phyloP scores from a whole-genome alignment of 345 rosid species.

The Pugionium cornutum region DNA sequence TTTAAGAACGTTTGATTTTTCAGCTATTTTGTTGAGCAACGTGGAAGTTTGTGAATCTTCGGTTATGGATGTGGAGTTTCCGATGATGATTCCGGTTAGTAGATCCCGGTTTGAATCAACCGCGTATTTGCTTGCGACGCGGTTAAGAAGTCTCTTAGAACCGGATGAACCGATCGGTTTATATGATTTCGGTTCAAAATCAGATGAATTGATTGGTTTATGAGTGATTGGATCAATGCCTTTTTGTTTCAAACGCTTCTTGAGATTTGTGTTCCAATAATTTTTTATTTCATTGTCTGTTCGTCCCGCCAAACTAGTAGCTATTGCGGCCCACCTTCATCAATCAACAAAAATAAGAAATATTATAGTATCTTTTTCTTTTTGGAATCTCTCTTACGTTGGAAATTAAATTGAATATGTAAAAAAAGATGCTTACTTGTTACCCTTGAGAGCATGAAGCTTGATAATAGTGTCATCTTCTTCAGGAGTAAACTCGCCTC shows the following conservation, averaged over 20 bases:
- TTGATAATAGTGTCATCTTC: constrained; percentile 48
- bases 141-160: constrained; percentile 33
- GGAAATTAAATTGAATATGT: too few species aligned
- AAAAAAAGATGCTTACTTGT: constrained; percentile 41
- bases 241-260: constrained; percentile 46
- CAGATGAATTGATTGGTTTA: constrained; percentile 35
- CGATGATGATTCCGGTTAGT: constrained; percentile 33
- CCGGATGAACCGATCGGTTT: constrained; percentile 25
- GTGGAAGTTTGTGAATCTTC: constrained; percentile 25
- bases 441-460: constrained; percentile 50
- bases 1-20: background rate
- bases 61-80: constrained; percentile 9
- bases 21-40: constrained; percentile 18
- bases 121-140: constrained; percentile 36
- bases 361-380: background rate
- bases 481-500: constrained; percentile 50
- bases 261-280: constrained; percentile 61
- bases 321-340: constrained; percentile 59
- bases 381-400: background rate
- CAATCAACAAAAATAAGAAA: background rate
- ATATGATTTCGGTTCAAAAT: background rate
- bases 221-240: constrained; percentile 51
- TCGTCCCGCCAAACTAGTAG: constrained; percentile 45
- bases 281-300: constrained; percentile 66
- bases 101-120: constrained; percentile 32